Evolutionary conservation across 2,329 filamentous ascomycete genomes (phyloP).

Genomic region (Claviceps humidiphila): DNA sequence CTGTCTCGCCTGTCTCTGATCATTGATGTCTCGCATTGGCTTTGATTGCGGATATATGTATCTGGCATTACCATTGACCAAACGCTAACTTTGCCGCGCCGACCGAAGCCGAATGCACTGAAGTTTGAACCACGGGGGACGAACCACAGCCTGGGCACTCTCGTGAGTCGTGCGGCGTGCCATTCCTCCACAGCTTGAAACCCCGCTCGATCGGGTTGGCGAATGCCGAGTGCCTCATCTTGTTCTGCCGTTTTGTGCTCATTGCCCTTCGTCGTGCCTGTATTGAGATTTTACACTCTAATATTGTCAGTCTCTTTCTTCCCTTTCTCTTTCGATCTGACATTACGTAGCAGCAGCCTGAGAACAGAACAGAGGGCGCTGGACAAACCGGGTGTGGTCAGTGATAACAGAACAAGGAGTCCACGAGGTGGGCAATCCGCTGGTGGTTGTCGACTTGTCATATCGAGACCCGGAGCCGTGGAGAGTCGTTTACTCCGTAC

Average conservation of each 20-base stretch:
- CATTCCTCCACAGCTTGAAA: not conserved
- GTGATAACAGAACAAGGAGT: too few relatives aligned
- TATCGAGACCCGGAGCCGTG: too few relatives aligned
- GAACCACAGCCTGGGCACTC: not conserved
- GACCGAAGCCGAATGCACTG: not conserved
- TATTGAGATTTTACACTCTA: too few relatives aligned
- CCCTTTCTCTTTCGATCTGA: not conserved
- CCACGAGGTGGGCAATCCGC: too few relatives aligned
- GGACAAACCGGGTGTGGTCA: not conserved
- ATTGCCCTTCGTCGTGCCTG: not conserved
- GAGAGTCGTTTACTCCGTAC: too few relatives aligned
- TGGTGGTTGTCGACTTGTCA: too few relatives aligned
- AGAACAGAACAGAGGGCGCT: too few relatives aligned
- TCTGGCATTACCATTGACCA: not conserved
- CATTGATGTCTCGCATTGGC: not conserved
- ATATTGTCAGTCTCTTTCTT: not conserved
- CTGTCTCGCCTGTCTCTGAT: too few relatives aligned
- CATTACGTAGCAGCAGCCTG: not conserved
- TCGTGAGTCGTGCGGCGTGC: not conserved
- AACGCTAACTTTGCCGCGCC: not conserved
- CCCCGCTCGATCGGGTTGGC: not conserved
- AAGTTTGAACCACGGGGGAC: not conserved
- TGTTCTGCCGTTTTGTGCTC: not conserved
- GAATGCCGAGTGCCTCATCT: not conserved
- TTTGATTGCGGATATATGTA: not conserved